Evolutionary conservation across 2,329 filamentous ascomycete genomes (phyloP).

Genomic region (Ustilaginoidea virens): DNA sequence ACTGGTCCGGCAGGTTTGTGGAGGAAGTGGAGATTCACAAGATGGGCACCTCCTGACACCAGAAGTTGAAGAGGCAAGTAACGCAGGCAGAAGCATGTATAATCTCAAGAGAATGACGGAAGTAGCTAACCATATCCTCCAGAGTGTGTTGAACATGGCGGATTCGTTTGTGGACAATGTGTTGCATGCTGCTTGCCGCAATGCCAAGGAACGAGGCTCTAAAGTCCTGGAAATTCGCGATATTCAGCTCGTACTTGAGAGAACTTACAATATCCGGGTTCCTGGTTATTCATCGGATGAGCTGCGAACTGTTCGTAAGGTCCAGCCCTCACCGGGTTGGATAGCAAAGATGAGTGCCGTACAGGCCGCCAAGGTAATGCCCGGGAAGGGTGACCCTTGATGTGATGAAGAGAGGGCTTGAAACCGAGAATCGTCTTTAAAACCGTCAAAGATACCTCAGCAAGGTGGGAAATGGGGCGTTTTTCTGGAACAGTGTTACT

Average conservation of each 20-base stretch:
- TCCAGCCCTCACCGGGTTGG: conserved; percentile 77
- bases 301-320: conserved; percentile 83
- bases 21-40: conserved; percentile 55
- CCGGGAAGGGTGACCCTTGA: conserved; percentile 36
- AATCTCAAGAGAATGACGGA: not conserved
- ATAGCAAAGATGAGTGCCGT: conserved; percentile 95
- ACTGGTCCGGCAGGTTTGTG: conserved; percentile 83
- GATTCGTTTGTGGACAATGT: conserved; percentile 94
- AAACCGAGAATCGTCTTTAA: too few relatives aligned
- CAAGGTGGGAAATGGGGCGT: too few relatives aligned
- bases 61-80: conserved; percentile 82
- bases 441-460: too few relatives aligned
- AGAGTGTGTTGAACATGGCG: conserved; percentile 78
- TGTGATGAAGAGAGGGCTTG: too few relatives aligned
- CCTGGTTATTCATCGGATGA: conserved; percentile 92
- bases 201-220: conserved; percentile 84
- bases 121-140: conserved; percentile 8
- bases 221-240: conserved; percentile 83
- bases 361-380: conserved; percentile 76
- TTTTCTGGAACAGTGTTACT: too few relatives aligned
- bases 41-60: conserved; percentile 69
- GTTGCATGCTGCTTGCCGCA: conserved; percentile 70
- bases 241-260: conserved; percentile 68
- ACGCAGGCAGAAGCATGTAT: not conserved
- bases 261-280: conserved; percentile 80